Conservation (phyloP, 73 alveolate species). For the Breviolum minutum region DNA sequence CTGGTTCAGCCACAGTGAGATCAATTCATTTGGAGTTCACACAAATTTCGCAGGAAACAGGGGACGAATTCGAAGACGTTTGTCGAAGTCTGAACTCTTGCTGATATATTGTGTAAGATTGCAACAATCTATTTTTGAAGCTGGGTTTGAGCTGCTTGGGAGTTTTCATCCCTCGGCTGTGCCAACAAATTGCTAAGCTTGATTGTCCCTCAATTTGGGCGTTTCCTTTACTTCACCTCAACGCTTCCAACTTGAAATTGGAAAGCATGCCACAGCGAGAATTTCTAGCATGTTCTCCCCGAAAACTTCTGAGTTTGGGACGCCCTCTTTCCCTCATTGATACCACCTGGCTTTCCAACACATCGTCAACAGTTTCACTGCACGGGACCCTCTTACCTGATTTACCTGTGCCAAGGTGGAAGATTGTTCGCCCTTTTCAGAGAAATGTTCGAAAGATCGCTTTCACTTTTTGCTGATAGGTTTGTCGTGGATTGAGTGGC, state of each 20-base stretch:
- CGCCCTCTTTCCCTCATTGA: slow-evolving; percentile 26
- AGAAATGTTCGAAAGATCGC: no score
- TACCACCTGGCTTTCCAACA: not conserved
- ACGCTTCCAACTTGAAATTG: no score
- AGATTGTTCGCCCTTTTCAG: no score
- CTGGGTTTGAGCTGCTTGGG: not conserved
- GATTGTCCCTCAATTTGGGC: no score
- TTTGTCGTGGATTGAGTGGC: not conserved
- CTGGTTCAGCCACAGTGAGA: no score
- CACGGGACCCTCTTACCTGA: not conserved
- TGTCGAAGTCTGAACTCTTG: no score
- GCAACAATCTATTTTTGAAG: not conserved
- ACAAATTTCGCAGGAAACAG: no score
- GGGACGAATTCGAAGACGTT: no score
- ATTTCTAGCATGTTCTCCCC: no score
- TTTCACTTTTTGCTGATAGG: not conserved
- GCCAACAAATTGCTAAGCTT: not conserved
- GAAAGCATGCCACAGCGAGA: no score
- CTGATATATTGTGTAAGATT: not conserved
- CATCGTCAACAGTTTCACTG: not conserved
- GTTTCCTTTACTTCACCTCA: no score
- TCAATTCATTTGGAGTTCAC: not conserved
- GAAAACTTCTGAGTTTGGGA: not conserved
- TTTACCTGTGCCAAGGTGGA: no score
- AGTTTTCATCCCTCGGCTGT: not conserved